Conservation (phyloP, 805 yeast genomes). For the Kuraishia piskuri region DNA sequence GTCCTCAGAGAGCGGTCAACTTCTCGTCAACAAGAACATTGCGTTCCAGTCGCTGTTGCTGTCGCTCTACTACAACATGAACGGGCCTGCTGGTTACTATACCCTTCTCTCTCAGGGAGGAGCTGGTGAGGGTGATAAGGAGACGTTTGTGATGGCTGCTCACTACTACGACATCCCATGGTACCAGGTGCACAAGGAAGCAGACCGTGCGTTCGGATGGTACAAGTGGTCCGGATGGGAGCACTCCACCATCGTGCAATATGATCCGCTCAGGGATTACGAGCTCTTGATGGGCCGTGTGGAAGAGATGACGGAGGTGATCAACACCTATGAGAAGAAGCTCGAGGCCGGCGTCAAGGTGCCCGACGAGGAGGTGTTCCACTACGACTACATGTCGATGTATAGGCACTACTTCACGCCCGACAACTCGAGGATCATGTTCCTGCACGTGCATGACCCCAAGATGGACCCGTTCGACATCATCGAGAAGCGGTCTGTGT, state of each 20-base stretch:
- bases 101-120: constrained; percentile 52
- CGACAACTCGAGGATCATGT: constrained; percentile 19
- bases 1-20: constrained; percentile 64
- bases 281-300: constrained; percentile 16
- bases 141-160: constrained; percentile 68
- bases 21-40: constrained; percentile 45
- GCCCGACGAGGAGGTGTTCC: constrained; percentile 5
- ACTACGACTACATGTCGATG: constrained; percentile 19
- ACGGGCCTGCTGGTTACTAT: constrained; percentile 53
- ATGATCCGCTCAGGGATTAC: constrained; percentile 23
- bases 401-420: constrained; percentile 19
- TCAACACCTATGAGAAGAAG: constrained; percentile 7
- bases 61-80: constrained; percentile 56
- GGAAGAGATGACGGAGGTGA: constrained; percentile 12
- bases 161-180: constrained; percentile 37
- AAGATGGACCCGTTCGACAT: constrained; percentile 43
- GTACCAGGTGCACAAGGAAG: constrained; percentile 41
- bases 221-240: constrained; percentile 20
- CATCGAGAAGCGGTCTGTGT: constrained; percentile 18
- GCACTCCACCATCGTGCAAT: constrained; percentile 26
- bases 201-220: constrained; percentile 26
- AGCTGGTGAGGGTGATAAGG: constrained; percentile 75
- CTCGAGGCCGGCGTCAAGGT: not conserved
- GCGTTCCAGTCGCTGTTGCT: constrained; percentile 52
- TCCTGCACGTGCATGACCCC: constrained; percentile 45